A percentile compares a stretch with the other conserved stretches of the same genome.
Evolutionary conservation across 495 filamentous ascomycete genomes (phyloP).

Genomic region (Hypoxylon perforatum): DNA sequence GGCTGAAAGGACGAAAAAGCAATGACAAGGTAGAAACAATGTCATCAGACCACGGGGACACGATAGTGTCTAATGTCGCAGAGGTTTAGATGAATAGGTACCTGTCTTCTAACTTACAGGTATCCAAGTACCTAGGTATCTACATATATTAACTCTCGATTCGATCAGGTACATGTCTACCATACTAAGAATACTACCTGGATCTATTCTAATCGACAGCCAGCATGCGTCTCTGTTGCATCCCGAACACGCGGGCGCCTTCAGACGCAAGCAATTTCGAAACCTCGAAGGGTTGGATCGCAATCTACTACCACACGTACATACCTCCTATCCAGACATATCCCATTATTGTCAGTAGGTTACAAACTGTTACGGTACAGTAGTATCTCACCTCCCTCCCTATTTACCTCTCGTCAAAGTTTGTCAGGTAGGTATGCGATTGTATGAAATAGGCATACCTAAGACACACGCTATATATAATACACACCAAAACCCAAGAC

Average conservation of each 20-base stretch:
- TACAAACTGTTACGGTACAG: too few species aligned
- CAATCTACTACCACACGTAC: conserved; percentile 12
- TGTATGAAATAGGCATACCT: too few species aligned
- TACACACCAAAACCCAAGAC: not conserved
- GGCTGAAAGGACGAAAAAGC: not conserved
- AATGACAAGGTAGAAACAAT: conserved; percentile 6
- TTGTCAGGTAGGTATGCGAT: not conserved
- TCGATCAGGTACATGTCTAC: not conserved
- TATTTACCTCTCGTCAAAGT: too few species aligned
- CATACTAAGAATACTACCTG: not conserved
- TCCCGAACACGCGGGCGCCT: conserved; percentile 23
- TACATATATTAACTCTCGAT: not conserved
- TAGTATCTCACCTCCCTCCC: too few species aligned
- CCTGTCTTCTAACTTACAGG: too few species aligned
- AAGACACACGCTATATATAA: not conserved
- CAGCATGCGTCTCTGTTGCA: conserved; percentile 23
- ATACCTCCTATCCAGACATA: not conserved
- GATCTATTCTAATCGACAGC: conserved; percentile 14
- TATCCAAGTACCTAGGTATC: too few species aligned
- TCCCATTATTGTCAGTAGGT: not conserved
- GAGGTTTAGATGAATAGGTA: not conserved
- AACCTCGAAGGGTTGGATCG: conserved; percentile 13
- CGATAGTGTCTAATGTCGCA: conserved; percentile 1
- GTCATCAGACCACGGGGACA: conserved; percentile 4
- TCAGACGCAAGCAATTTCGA: not conserved